Evolutionary conservation across 208 protist species (phyloP).

Genomic region (Spongospora subterranea): DNA sequence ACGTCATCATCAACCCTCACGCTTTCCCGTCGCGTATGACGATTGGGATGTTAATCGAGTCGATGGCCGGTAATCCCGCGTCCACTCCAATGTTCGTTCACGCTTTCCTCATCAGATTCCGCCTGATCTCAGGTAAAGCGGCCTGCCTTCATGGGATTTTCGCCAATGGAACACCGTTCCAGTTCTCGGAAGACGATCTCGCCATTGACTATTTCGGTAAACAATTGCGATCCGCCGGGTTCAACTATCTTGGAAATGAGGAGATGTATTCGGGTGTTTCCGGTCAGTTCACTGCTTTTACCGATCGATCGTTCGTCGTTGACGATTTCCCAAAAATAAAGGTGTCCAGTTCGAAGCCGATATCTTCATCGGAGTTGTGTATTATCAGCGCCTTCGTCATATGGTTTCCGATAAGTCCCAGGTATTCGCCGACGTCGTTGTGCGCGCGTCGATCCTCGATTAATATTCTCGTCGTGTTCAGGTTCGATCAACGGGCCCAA

Average conservation of each 20-base stretch:
- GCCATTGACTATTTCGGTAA: slow-evolving; percentile 94
- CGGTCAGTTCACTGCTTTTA: too few species aligned
- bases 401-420: slow-evolving; percentile 99
- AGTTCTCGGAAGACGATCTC: slow-evolving; percentile 79
- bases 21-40: slow-evolving; percentile 99
- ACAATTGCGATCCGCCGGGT: slow-evolving; percentile 60
- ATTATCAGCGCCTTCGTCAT: slow-evolving; percentile 99
- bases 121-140: too few species aligned
- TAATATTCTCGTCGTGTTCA: slow-evolving; percentile 57
- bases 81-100: too few species aligned
- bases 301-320: slow-evolving; percentile 83
- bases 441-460: neutral
- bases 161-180: slow-evolving; percentile 91
- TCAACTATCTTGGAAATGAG: slow-evolving; percentile 71
- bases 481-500: slow-evolving; percentile 88
- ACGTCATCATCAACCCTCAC: slow-evolving; percentile 99
- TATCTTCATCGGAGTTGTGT: slow-evolving; percentile 85
- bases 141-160: slow-evolving; percentile 65
- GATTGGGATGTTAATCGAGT: slow-evolving; percentile 89
- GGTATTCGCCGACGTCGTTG: slow-evolving; percentile 74
- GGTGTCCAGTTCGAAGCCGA: slow-evolving; percentile 64
- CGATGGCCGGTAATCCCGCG: slow-evolving; percentile 73
- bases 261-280: slow-evolving; percentile 85
- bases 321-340: too few species aligned
- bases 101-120: too few species aligned